Percentiles rank a stretch among this genome's conserved stretches.
phyloP scores from a whole-genome alignment of 768 basidiomycete genomes.

The Imleria badia region DNA sequence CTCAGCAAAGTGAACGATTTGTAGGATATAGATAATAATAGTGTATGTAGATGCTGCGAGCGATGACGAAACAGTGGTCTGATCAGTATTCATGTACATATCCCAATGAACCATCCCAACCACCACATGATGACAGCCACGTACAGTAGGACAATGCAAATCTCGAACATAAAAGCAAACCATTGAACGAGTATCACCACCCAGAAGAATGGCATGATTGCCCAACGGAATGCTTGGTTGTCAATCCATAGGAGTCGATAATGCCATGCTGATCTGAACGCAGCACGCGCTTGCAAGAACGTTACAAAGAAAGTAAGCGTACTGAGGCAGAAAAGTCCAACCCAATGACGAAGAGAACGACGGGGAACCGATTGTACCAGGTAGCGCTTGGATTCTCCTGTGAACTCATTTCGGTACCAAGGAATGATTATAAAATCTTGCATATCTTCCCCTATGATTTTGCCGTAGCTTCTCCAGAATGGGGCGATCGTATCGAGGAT shows the following conservation, averaged over 20 bases:
- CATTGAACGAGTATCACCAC: conserved; percentile 65
- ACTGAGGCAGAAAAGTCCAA: conserved; percentile 55
- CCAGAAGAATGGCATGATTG: conserved; percentile 62
- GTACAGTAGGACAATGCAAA: conserved; percentile 55
- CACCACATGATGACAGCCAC: conserved; percentile 67
- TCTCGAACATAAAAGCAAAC: conserved; percentile 61
- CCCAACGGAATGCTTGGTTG: conserved; percentile 62
- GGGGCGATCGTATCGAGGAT: conserved; percentile 75
- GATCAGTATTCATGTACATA: conserved; percentile 37
- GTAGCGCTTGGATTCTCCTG: conserved; percentile 71
- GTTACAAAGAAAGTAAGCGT: conserved; percentile 46
- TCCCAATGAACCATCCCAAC: conserved; percentile 66
- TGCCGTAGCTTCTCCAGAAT: conserved; percentile 80
- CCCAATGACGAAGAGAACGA: conserved; percentile 69
- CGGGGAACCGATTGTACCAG: conserved; percentile 54
- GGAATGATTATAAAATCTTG: conserved; percentile 82
- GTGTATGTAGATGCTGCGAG: conserved; percentile 6
- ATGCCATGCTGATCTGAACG: conserved; percentile 51
- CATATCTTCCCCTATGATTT: conserved; percentile 76
- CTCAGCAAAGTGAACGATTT: neutral
- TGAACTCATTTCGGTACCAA: conserved; percentile 81
- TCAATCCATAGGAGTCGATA: conserved; percentile 59
- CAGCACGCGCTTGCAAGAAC: conserved; percentile 57
- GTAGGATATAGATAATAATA: conserved; percentile 14
- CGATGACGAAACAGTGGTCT: neutral